Base-by-base conservation (phyloP, 305 asterid genomes). In the Ilex paraguariensis region DNA sequence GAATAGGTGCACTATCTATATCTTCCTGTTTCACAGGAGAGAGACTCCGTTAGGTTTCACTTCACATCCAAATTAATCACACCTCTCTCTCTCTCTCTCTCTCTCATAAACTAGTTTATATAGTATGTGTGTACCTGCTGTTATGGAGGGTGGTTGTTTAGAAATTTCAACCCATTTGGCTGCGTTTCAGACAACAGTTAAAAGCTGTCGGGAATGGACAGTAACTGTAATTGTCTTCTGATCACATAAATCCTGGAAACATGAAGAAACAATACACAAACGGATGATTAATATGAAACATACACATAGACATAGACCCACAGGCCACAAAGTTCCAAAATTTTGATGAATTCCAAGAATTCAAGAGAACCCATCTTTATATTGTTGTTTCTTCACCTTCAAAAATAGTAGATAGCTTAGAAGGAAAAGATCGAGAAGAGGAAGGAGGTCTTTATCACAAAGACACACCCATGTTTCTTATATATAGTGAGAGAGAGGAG, bases 41-140 rank as follows among this genome's bases (percentile, higher is more conserved):
- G 64, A 30, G 59, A 61, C 63, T 50, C 56, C 73, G 73, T 70
- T 62, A 68, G 75, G 70, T 56, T 65, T 73, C 73, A 66, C 61
- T 59, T 68, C 81, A 73, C 28, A 21, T 21, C 28, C 28, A 21
- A 21, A 21, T 21, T 21, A 21, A 21, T 21, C 28, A 21, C 28
- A 21, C 28, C 28, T 21, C 28, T 21, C 28, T 21, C 28, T 14
- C 8, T 21, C 28, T 21, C 28, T 14, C 8, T 50, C 54, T 50
- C 54, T 50, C 54, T 21, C 28, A 21, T 21, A 21, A 2, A 21
- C 28, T 21, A 21, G 28, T 15, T 15, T 46, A 36, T 32, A 5
- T 2, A 10, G 7, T 4, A 11, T 10, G 52, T 46, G 52, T 46
- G 52, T 46, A 46, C 52, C 14, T 33, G 56, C 45, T 44, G 65